Evolutionary conservation across 805 yeast genomes (phyloP).

Genomic region (Ogataea saltuana): DNA sequence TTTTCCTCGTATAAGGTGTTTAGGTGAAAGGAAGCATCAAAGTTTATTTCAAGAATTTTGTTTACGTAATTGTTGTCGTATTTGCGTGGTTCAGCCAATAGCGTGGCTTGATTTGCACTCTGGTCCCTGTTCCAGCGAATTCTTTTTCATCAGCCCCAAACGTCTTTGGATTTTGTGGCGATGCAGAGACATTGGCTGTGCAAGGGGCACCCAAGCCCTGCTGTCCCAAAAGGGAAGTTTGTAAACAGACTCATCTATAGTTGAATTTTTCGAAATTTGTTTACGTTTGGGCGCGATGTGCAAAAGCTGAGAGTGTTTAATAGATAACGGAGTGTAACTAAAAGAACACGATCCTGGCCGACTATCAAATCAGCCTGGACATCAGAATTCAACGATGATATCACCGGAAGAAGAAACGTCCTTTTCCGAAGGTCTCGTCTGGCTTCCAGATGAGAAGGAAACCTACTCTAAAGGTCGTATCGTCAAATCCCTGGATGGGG

Average conservation of each 20-base stretch:
- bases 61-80: background rate
- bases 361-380: background rate
- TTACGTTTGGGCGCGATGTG: conserved; percentile 12
- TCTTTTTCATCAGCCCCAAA: too few species aligned
- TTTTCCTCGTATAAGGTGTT: conserved; percentile 10
- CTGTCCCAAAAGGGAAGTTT: background rate
- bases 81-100: conserved; percentile 10
- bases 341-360: background rate
- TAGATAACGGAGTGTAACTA: background rate
- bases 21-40: conserved; percentile 14
- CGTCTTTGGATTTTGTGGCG: background rate
- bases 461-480: conserved; percentile 65
- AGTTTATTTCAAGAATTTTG: too few species aligned
- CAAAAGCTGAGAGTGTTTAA: background rate
- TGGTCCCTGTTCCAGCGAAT: too few species aligned
- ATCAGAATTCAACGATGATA: too few species aligned
- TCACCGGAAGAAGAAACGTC: conserved; percentile 36
- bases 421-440: conserved; percentile 57
- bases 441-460: conserved; percentile 66
- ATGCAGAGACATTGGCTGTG: too few species aligned
- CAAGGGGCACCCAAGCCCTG: background rate
- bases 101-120: conserved; percentile 1
- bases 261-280: conserved; percentile 4
- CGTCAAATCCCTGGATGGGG: conserved; percentile 41
- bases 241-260: conserved; percentile 7